Evolutionary conservation across 495 filamentous ascomycete genomes (phyloP), one percentile per base, ranked within the genome.

Genomic region (Penicillium flavigenum): DNA sequence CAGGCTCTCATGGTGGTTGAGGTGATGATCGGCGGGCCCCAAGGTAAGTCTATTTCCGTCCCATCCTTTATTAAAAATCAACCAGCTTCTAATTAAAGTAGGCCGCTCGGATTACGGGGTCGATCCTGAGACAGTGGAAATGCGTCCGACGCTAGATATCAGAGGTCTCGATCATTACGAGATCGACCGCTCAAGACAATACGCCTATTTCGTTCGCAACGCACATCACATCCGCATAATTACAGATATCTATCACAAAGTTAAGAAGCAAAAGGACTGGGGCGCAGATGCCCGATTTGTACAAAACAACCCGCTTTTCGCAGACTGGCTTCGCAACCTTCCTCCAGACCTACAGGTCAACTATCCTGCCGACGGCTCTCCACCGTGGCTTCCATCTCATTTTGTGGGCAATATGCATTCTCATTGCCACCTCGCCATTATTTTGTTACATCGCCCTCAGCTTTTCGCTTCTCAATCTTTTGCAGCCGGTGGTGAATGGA

Each of bases 381-480:
- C 90, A 3, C 91, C 93, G 0, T 96, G 88, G 85, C 78, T 97
- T 45, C 85, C 89, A 5, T 94, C 90, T 19, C 89, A 96, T 66
- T 97, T 94, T 61, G 81, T 94, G 51, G 94, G 89, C 27, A 96
- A 97, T 62, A 81, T 97, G 69, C 94, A 98, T 70, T 90, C 86
- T 7, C 96, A 98, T 74, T 92, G 94, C 69, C 88, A 96, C 60
- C 76, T 98, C 31, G 87, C 83, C 32, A 82, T 93, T 36, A 91
- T 98, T 49, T 84, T 98, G 75, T 85, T 96, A 44, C 88, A 96
- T 66, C 81, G 94, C 47, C 93, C 94, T 20, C 94, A 96, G 64
- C 72, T 98, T 39, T 80, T 88, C 31, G 85, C 86, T 50, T 83
- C 91, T 52, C 87, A 90, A 44, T 88, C 89, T 3, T 87, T 85